Evolutionary conservation across 2,329 filamentous ascomycete species (phyloP), one percentile per base, ranked within the genome.

Genomic region (Penicillium psychrosexuale): DNA sequence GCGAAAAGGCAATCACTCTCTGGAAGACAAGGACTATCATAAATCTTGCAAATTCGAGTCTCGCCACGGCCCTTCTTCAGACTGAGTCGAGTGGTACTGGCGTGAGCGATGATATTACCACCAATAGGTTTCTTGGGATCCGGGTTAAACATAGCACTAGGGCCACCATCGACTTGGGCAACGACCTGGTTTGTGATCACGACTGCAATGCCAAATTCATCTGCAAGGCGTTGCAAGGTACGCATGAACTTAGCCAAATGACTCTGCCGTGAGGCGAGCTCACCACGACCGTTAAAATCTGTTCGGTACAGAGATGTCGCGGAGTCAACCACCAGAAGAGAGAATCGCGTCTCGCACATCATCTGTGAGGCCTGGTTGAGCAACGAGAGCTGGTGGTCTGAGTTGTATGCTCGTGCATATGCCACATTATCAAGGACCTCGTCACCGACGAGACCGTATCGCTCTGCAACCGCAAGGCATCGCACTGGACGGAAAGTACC

Each of bases 331-430:
- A 99, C 86, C 47, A 99, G 85, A 8, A 99, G 82, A 3, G 94
- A 97, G 74, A 99, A 99, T 4, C 94, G 86, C 0, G 94, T 99
- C 78, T 99, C 95, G 55, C 92, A 97, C 95, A 99, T 99, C 94
- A 99, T 99, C 59, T 91, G 86, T 2, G 94, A 89, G 3, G 94
- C 95, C 73, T 97, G 93, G 67, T 94, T 94, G 59, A 99, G 85
- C 8, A 99, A 82, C 72, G 96, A 91, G 47, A 99, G 83, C 73
- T 99, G 94, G 74, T 99, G 94, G 63, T 99, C 94, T 0, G 93
- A 97, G 73, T 99, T 99, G 79, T 99, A 99, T 9, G 94, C 94
- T 57, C 94, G 88, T 47, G 95, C 95, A 72, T 99, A 99, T 3
- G 95, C 95, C 53, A 99, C 92, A 65, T 99, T 99, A 77, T 99